Evolutionary conservation across 106 monocot genomes (phyloP).

Genomic region (Acorus calamus): DNA sequence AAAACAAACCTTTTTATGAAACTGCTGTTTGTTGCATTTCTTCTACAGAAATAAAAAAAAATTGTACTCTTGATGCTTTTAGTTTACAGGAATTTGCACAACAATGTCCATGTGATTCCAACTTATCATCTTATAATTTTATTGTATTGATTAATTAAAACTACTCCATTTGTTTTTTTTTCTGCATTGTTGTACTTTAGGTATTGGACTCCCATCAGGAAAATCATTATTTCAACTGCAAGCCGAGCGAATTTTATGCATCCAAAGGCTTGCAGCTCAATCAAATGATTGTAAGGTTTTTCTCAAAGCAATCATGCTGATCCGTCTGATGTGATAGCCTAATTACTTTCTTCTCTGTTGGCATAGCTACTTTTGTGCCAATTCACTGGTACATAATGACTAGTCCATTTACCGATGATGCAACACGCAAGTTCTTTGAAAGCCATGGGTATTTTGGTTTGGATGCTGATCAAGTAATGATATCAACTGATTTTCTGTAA

Average conservation of each 20-base stretch:
- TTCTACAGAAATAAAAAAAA: no score
- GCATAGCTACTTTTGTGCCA: slow-evolving; percentile 32
- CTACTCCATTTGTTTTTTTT: not conserved
- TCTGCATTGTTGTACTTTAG: slow-evolving; percentile 24
- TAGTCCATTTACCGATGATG: slow-evolving; percentile 91
- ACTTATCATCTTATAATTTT: no score
- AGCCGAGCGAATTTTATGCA: slow-evolving; percentile 81
- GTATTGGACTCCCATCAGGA: slow-evolving; percentile 93
- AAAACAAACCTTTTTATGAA: no score
- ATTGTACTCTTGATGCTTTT: no score
- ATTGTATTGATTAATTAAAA: no score
- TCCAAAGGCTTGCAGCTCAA: slow-evolving; percentile 91
- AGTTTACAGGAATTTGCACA: no score
- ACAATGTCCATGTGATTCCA: no score
- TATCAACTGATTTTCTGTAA: not conserved
- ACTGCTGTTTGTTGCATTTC: no score
- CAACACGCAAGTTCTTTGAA: slow-evolving; percentile 86
- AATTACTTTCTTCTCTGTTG: slow-evolving; percentile 13
- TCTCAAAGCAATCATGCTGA: not conserved
- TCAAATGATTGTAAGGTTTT: slow-evolving; percentile 49
- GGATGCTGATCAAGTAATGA: slow-evolving; percentile 76
- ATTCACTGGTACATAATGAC: slow-evolving; percentile 99
- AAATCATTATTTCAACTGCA: slow-evolving; percentile 97
- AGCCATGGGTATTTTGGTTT: slow-evolving; percentile 90
- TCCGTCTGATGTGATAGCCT: not conserved